phyloP scores from a whole-genome alignment of 805 yeast species.

The Candida krabiensis region DNA sequence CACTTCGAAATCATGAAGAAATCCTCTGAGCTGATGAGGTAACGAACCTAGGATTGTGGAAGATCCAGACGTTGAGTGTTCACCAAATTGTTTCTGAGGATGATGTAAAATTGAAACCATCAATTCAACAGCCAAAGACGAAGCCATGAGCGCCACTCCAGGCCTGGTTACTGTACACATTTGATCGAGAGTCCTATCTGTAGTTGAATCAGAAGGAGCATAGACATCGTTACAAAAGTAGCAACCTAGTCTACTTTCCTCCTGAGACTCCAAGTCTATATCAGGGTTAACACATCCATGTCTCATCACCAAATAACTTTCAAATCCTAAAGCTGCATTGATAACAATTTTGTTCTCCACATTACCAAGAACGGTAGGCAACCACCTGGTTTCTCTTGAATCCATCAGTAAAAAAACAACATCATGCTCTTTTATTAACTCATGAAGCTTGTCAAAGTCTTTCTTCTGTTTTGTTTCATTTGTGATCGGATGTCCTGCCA shows the following conservation, averaged over 20 bases:
- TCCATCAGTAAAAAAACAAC: conserved; percentile 83
- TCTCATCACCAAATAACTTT: conserved; percentile 88
- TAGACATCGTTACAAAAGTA: conserved; percentile 95
- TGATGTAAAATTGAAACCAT: conserved; percentile 74
- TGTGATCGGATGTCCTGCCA: conserved; percentile 89
- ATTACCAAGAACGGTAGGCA: conserved; percentile 84
- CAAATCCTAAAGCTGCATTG: conserved; percentile 95
- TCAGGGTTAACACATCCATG: conserved; percentile 59
- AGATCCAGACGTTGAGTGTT: conserved; percentile 25
- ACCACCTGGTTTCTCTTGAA: conserved; percentile 94
- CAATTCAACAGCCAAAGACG: conserved; percentile 83
- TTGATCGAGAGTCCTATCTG: conserved; percentile 89
- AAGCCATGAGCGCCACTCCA: conserved; percentile 87
- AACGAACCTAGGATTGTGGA: conserved; percentile 59
- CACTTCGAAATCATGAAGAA: conserved; percentile 62
- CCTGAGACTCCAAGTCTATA: conserved; percentile 22
- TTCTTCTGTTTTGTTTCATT: conserved; percentile 48
- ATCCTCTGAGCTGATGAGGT: conserved; percentile 94
- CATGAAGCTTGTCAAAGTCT: conserved; percentile 53
- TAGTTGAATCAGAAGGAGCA: conserved; percentile 87
- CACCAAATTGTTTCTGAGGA: conserved; percentile 45
- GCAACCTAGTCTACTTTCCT: conserved; percentile 68
- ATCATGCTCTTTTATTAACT: conserved; percentile 68
- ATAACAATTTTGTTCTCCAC: conserved; percentile 71
- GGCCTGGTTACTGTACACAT: conserved; percentile 99